Percentiles rank a stretch among this genome's conserved stretches.
Conservation (phyloP, 2,329 filamentous ascomycete genomes). For the Beauveria sp. region DNA sequence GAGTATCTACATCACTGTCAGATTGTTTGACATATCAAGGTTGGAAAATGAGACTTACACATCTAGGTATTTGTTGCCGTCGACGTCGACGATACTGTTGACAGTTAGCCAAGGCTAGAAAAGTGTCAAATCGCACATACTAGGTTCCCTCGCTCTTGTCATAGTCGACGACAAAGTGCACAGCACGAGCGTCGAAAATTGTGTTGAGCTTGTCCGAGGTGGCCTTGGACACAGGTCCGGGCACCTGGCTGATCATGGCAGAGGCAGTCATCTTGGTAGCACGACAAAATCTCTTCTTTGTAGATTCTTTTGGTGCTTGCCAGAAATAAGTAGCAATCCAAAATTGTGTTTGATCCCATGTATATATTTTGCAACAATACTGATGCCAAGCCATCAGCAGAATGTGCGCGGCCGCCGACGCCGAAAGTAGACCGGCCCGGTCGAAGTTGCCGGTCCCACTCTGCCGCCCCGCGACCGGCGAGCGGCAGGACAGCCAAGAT, state of each 20-base stretch:
- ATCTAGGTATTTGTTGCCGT: slow-evolving; percentile 42
- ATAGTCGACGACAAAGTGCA: slow-evolving; percentile 47
- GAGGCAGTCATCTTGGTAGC: slow-evolving; percentile 17
- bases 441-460: slow-evolving; percentile 6
- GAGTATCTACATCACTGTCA: slow-evolving; percentile 46
- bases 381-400: neutral
- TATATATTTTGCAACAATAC: neutral
- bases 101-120: neutral
- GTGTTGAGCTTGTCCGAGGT: slow-evolving; percentile 35
- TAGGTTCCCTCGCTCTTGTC: slow-evolving; percentile 46
- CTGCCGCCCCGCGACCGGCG: neutral
- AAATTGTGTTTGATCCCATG: neutral
- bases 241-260: slow-evolving; percentile 23
- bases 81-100: slow-evolving; percentile 36
- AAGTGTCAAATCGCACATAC: neutral
- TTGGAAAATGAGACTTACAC: slow-evolving; percentile 30
- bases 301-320: neutral
- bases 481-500: neutral
- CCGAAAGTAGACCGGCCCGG: neutral
- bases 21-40: neutral
- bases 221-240: slow-evolving; percentile 32
- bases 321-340: neutral
- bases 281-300: neutral
- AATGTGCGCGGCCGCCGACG: neutral
- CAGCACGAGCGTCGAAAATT: slow-evolving; percentile 44